These are phyloP conservation scores for Malania oleifera DNA, from an alignment of 164 flowering plant species.

Conservation along the genomic window DNA sequence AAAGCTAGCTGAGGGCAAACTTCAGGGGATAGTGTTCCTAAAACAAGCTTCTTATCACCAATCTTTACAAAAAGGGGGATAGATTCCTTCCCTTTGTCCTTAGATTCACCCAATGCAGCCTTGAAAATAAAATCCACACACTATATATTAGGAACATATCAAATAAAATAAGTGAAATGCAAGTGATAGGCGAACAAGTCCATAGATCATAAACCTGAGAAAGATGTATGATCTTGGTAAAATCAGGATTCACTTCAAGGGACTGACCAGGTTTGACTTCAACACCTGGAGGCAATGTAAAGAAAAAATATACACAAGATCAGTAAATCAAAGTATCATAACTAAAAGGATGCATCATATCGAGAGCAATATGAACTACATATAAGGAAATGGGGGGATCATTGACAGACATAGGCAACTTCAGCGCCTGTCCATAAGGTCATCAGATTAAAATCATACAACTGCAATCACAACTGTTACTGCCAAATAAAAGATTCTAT, in stretches of 20 bases:
- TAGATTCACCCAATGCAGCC: slow-evolving; percentile 70
- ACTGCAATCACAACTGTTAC: no score
- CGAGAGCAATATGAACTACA: no score
- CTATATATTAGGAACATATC: not conserved
- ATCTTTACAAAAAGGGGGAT: slow-evolving; percentile 39
- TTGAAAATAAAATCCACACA: slow-evolving; percentile 12
- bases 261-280: slow-evolving; percentile 67
- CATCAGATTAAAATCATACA: no score
- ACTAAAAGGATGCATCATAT: no score
- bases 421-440: no score
- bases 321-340: no score
- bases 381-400: no score
- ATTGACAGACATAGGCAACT: no score
- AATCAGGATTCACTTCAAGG: slow-evolving; percentile 27
- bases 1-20: slow-evolving; percentile 42
- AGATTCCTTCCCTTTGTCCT: slow-evolving; percentile 40
- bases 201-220: slow-evolving; percentile 53
- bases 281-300: slow-evolving; percentile 46
- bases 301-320: no score
- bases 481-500: no score
- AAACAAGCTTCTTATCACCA: slow-evolving; percentile 40
- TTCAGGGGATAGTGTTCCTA: slow-evolving; percentile 55
- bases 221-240: slow-evolving; percentile 34
- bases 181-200: not conserved
- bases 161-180: not conserved